Evolutionary conservation across 345 rosid species (phyloP).

Genomic region (Orychophragmus violaceus): DNA sequence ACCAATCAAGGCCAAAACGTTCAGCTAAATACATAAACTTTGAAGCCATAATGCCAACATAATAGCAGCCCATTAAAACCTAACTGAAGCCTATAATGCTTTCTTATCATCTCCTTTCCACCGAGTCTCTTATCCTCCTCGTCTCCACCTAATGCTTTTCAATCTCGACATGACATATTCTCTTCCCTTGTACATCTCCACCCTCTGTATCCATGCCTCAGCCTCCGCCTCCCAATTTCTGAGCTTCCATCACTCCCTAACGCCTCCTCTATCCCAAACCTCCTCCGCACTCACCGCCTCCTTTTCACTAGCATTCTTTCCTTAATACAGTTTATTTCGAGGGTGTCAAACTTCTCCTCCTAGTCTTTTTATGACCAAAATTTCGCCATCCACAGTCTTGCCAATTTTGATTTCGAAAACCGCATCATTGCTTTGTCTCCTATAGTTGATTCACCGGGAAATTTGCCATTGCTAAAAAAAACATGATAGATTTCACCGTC

Average conservation of each 20-base stretch:
- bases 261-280: constrained; percentile 20
- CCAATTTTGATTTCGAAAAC: background rate
- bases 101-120: constrained; percentile 33
- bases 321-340: background rate
- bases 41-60: too few relatives aligned
- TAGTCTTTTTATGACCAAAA: constrained; percentile 24
- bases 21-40: too few relatives aligned
- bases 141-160: constrained; percentile 33
- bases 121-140: constrained; percentile 23
- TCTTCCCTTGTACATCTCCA: constrained; percentile 27
- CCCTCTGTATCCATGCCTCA: constrained; percentile 32
- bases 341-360: constrained; percentile 19
- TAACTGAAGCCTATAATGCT: constrained; percentile 31
- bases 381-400: constrained; percentile 35
- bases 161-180: constrained; percentile 34
- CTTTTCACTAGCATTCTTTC: background rate
- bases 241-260: constrained; percentile 20
- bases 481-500: background rate
- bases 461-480: background rate
- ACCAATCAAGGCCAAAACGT: too few relatives aligned
- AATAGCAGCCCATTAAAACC: too few relatives aligned
- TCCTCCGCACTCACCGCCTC: constrained; percentile 22
- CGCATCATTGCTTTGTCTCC: background rate
- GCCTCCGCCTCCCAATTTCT: constrained; percentile 31
- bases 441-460: background rate